Evolutionary conservation across 2,329 filamentous ascomycete genomes (phyloP).

Genomic region (Alternaria gansuensis): DNA sequence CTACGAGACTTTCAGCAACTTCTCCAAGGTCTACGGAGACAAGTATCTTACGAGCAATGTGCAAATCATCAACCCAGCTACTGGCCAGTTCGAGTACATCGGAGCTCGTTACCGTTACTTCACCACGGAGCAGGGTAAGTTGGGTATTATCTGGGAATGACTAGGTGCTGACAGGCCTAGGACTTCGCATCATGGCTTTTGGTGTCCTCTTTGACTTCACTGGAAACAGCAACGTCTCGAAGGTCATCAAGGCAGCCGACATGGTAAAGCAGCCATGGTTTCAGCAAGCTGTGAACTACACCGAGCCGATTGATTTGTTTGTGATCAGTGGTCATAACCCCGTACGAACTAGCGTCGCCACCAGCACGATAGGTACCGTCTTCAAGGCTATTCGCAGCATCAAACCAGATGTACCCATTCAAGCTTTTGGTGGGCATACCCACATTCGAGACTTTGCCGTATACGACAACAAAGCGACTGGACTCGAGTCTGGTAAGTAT

Average conservation of each 20-base stretch:
- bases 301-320: slow-evolving; percentile 69
- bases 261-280: slow-evolving; percentile 68
- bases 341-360: slow-evolving; percentile 58
- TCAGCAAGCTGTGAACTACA: slow-evolving; percentile 62
- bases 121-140: slow-evolving; percentile 56
- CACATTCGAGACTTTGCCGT: slow-evolving; percentile 72
- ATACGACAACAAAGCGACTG: slow-evolving; percentile 69
- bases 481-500: slow-evolving; percentile 63
- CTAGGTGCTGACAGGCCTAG: slow-evolving; percentile 25
- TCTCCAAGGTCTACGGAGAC: slow-evolving; percentile 66
- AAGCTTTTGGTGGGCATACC: slow-evolving; percentile 71
- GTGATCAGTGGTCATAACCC: slow-evolving; percentile 72
- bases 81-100: slow-evolving; percentile 57
- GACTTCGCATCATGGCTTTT: slow-evolving; percentile 63
- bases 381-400: slow-evolving; percentile 67
- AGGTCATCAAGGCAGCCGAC: slow-evolving; percentile 64
- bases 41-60: slow-evolving; percentile 65
- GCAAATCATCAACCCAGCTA: slow-evolving; percentile 58
- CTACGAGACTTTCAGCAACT: slow-evolving; percentile 68
- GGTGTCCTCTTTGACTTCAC: slow-evolving; percentile 61
- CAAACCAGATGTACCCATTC: slow-evolving; percentile 67
- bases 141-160: neutral
- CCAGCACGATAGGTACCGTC: slow-evolving; percentile 59
- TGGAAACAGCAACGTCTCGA: slow-evolving; percentile 69
- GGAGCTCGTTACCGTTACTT: slow-evolving; percentile 61